Percentiles rank a stretch among this genome's conserved stretches.
phyloP scores from a whole-genome alignment of 1,284 basidiomycete genomes.

The Sanghuangporus sanghuang region DNA sequence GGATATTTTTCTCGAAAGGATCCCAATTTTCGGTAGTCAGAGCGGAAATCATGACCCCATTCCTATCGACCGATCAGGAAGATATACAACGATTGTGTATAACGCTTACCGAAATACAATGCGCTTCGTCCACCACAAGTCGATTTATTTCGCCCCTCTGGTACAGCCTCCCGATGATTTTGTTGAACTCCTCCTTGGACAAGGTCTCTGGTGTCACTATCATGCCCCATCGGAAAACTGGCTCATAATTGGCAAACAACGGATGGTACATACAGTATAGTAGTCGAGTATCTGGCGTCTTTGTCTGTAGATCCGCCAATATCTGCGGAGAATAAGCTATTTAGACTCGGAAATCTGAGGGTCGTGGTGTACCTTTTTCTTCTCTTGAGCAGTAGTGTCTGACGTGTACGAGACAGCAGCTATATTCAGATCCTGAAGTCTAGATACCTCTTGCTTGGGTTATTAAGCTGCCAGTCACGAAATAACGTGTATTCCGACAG shows the following conservation, averaged over 20 bases:
- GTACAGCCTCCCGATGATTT: constrained; percentile 47
- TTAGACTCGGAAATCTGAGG: neutral
- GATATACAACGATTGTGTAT: constrained; percentile 17
- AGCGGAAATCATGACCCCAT: constrained; percentile 81
- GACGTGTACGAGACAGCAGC: constrained; percentile 63
- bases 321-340: constrained; percentile 40
- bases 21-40: constrained; percentile 68
- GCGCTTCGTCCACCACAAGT: constrained; percentile 82
- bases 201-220: constrained; percentile 74
- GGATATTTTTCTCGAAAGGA: constrained; percentile 65
- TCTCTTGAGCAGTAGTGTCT: constrained; percentile 52
- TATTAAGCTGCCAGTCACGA: neutral
- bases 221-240: neutral
- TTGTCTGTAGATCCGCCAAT: constrained; percentile 54
- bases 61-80: constrained; percentile 42
- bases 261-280: constrained; percentile 58
- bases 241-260: neutral
- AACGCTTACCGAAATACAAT: constrained; percentile 69
- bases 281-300: constrained; percentile 54
- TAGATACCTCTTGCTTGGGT: constrained; percentile 52
- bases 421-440: constrained; percentile 50
- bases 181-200: constrained; percentile 47
- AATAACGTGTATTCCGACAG: neutral
- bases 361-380: constrained; percentile 38
- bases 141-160: constrained; percentile 55